Percentiles rank a stretch among this genome's conserved stretches.
Conservation (phyloP, 495 filamentous ascomycete species). For the Trichoderma asperelloides region DNA sequence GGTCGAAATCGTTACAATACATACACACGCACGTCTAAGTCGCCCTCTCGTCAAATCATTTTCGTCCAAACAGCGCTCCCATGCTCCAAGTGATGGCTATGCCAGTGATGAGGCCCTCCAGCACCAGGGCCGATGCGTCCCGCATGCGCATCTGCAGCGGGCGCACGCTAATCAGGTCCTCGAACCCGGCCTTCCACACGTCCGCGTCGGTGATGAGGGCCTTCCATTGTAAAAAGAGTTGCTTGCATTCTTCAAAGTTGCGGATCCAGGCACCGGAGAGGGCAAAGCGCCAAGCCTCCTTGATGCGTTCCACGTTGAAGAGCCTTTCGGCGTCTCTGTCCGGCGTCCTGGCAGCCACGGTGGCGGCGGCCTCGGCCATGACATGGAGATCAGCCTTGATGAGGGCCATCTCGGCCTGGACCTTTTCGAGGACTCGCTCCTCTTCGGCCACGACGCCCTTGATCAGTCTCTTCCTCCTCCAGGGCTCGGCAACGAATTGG, state of each 20-base stretch:
- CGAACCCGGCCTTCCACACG: conserved; percentile 22
- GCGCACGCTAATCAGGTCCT: conserved; percentile 62
- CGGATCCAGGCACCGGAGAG: conserved; percentile 7
- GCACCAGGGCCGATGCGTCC: conserved; percentile 60
- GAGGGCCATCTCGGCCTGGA: conserved; percentile 35
- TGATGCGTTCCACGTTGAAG: conserved; percentile 15
- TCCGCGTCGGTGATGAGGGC: conserved; percentile 36
- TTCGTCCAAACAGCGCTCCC: conserved; percentile 4
- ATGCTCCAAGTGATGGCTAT: conserved; percentile 30
- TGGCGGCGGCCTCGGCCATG: conserved; percentile 15
- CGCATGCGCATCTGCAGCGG: conserved; percentile 57
- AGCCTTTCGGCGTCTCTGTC: conserved; percentile 7
- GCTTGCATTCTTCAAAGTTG: conserved; percentile 10
- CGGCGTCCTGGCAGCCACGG: conserved; percentile 9
- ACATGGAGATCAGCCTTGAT: conserved; percentile 18
- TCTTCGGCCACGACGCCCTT: conserved; percentile 61
- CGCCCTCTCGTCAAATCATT: neutral
- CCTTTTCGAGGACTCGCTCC: conserved; percentile 60
- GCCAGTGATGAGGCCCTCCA: conserved; percentile 67
- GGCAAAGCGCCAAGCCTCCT: conserved; percentile 14
- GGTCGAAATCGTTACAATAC: conserved; percentile 8
- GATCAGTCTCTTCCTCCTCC: conserved; percentile 72
- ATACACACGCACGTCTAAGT: neutral
- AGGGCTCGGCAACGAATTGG: conserved; percentile 91
- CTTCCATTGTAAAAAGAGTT: conserved; percentile 37